Evolutionary conservation across 805 yeast genomes (phyloP).

Genomic region (Torulaspora delbrueckii): DNA sequence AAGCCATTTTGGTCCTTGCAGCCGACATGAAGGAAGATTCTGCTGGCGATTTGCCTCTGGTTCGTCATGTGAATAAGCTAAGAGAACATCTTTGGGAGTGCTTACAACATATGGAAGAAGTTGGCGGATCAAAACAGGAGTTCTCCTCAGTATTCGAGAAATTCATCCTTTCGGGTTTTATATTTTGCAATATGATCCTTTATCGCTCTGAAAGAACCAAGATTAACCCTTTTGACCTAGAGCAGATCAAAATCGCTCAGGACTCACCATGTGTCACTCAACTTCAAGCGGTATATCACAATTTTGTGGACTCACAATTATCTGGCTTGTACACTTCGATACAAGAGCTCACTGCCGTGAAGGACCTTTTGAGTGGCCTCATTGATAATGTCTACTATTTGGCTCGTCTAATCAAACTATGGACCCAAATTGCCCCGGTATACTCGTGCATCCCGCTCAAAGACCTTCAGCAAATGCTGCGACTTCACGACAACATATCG

Average conservation of each 20-base stretch:
- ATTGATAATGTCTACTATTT: slow-evolving; percentile 14
- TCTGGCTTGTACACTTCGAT: slow-evolving; percentile 11
- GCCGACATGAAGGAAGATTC: slow-evolving; percentile 4
- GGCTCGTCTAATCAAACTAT: slow-evolving; percentile 23
- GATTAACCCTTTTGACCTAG: slow-evolving; percentile 32
- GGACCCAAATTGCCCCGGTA: slow-evolving; percentile 27
- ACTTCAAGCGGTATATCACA: slow-evolving; percentile 15
- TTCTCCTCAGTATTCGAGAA: slow-evolving; percentile 17
- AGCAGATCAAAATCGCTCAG: slow-evolving; percentile 25
- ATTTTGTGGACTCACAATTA: slow-evolving; percentile 17
- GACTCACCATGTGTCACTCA: slow-evolving; percentile 10
- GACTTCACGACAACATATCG: slow-evolving; percentile 3
- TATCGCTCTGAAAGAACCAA: slow-evolving; percentile 9
- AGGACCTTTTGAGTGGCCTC: slow-evolving; percentile 11
- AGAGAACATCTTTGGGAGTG: slow-evolving; percentile 20
- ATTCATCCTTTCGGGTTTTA: slow-evolving; percentile 23
- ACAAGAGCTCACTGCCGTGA: slow-evolving; percentile 9
- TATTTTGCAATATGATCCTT: slow-evolving; percentile 24
- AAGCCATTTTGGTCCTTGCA: slow-evolving; percentile 14
- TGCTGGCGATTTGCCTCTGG: slow-evolving; percentile 5
- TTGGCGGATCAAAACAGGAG: slow-evolving; percentile 14
- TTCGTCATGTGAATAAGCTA: slow-evolving; percentile 9
- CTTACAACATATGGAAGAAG: slow-evolving; percentile 21
- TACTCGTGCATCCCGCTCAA: slow-evolving; percentile 29
- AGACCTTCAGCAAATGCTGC: slow-evolving; percentile 22